Evolutionary conservation across 2,329 filamentous ascomycete genomes (phyloP), one percentile per base, ranked within the genome.

Genomic region (Epichloe coenophiala): DNA sequence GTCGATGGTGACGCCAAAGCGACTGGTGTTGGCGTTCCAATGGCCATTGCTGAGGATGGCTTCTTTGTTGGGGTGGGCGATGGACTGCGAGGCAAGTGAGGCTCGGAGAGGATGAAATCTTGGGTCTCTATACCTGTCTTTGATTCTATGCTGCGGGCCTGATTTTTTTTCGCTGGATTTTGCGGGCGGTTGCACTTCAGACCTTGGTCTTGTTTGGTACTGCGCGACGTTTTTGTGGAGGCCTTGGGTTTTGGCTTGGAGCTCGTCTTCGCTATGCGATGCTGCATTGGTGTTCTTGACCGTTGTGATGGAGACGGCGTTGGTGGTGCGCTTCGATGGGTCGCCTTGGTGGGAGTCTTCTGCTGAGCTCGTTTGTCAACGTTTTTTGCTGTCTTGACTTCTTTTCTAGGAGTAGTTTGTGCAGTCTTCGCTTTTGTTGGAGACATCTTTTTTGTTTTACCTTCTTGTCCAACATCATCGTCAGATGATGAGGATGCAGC

Each of bases 401-500:
- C 58, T 51, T 60, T 62, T 33, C 41, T 57, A 27, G 61, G 59
- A 44, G 60, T 63, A 46, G 53, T 49, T 53, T 57, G 52, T 48
- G 57, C 33, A 48, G 54, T 58, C 40, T 56, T 57, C 31, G 53
- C 50, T 46, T 60, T 60, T 49, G 43, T 38, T 53, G 50, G 50
- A 55, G 55, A 58, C 52, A 37, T 53, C 50, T 62, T 64, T 51
- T 60, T 58, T 51, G 55, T 55, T 65, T 68, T 68, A 68, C 65
- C 66, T 68, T 66, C 61, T 54, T 49, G 50, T 21, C 13, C 38
- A 3, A 38, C n/a, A 15, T 54, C 53, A 15, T 61, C 59, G 19
- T 66, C 64, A 36, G 62, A 65, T 23, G 66, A 61, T 13, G 51
- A 51, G 39, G 57, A 61, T 13, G 51, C 54, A 31, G 56, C 61